A percentile compares a stretch with the other conserved stretches of the same genome.
phyloP scores from a whole-genome alignment of 78 protist species.

The Tieghemostelium lacteum region DNA sequence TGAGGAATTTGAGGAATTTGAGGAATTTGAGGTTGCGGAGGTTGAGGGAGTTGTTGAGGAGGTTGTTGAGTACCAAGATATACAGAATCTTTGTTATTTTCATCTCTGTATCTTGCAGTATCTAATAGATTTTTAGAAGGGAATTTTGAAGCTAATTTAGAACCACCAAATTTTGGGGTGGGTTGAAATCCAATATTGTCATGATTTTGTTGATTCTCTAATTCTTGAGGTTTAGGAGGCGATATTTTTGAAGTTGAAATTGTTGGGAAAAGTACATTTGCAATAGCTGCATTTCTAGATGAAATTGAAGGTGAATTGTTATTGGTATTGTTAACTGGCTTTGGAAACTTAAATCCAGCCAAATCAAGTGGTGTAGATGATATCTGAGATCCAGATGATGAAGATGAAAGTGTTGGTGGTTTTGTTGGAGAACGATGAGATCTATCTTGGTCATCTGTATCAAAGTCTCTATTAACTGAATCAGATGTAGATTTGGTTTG shows the following conservation, averaged over 20 bases:
- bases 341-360: constrained; percentile 54
- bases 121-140: constrained; percentile 1
- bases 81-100: not conserved
- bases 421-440: not conserved
- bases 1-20: not conserved
- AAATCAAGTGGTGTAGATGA: constrained; percentile 60
- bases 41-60: not conserved
- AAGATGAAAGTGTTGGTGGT: not conserved
- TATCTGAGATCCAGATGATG: not conserved
- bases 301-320: not conserved
- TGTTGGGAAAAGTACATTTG: constrained; percentile 36
- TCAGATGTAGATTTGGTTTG: not conserved
- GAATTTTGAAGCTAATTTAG: constrained; percentile 32
- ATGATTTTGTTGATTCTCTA: not conserved
- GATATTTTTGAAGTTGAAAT: not conserved
- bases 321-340: not conserved
- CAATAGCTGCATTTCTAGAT: not conserved
- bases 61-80: constrained; percentile 25
- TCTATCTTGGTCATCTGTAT: not conserved
- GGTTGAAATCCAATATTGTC: not conserved
- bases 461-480: not conserved
- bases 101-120: constrained; percentile 19
- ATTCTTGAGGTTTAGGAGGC: not conserved
- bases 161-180: constrained; percentile 4
- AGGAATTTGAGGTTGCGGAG: not conserved